These are phyloP conservation scores for Cucumis variabilis DNA, from an alignment of 331 rosid species.

Conservation along the genomic window DNA sequence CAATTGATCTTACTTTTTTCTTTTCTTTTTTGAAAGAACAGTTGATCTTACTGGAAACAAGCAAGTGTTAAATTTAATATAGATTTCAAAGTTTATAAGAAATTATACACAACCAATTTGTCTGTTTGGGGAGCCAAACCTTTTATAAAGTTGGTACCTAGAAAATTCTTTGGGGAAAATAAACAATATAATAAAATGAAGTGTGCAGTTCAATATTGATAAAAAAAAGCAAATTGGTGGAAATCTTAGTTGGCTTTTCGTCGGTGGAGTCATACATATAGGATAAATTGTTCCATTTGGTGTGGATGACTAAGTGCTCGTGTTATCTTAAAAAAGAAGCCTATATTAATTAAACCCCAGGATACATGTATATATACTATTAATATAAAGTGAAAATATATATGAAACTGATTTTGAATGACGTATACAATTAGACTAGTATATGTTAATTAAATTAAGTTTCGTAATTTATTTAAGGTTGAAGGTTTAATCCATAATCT, in stretches of 20 bases:
- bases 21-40: background rate
- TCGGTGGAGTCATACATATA: slow-evolving; percentile 33
- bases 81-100: slow-evolving; percentile 1
- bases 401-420: background rate
- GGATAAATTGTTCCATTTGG: slow-evolving; percentile 24
- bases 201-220: slow-evolving; percentile 34
- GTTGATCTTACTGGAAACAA: slow-evolving; percentile 29
- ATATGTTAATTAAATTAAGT: too few relatives aligned
- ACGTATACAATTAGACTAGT: background rate
- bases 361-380: background rate
- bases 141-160: slow-evolving; percentile 36
- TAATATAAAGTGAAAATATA: background rate
- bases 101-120: slow-evolving; percentile 32
- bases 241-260: slow-evolving; percentile 59
- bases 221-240: slow-evolving; percentile 43
- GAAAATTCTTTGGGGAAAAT: slow-evolving; percentile 25
- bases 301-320: slow-evolving; percentile 33
- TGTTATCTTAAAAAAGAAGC: slow-evolving; percentile 27
- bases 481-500: too few relatives aligned
- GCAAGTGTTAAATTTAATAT: slow-evolving; percentile 18
- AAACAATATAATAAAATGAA: slow-evolving; percentile 14
- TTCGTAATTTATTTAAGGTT: too few relatives aligned
- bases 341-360: background rate
- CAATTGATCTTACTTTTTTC: background rate
- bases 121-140: slow-evolving; percentile 36